phyloP scores from a whole-genome alignment of 495 filamentous ascomycete genomes.

The Talaromyces liani region DNA sequence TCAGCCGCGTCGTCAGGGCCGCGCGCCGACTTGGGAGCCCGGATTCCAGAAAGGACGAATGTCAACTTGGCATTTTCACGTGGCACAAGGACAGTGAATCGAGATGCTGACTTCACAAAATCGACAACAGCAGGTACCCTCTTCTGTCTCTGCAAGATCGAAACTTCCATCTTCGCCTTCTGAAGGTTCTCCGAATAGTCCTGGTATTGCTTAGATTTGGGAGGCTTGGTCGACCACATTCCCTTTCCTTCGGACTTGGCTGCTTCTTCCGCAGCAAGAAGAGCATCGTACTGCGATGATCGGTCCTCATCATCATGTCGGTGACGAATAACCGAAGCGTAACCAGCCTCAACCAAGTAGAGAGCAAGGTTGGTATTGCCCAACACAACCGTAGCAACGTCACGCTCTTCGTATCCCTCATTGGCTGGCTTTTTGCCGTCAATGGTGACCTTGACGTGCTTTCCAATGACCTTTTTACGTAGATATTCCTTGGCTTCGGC shows the following conservation, averaged over 20 bases:
- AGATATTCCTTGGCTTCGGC: constrained; percentile 95
- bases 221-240: constrained; percentile 84
- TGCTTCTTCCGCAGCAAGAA: constrained; percentile 80
- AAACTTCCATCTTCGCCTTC: constrained; percentile 89
- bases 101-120: constrained; percentile 91
- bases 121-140: constrained; percentile 93
- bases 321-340: constrained; percentile 88
- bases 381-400: constrained; percentile 79
- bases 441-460: constrained; percentile 79
- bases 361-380: constrained; percentile 84
- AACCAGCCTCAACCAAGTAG: constrained; percentile 81
- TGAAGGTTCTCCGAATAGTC: constrained; percentile 90
- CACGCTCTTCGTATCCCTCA: constrained; percentile 88
- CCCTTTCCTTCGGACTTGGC: constrained; percentile 83
- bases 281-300: constrained; percentile 86
- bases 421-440: constrained; percentile 87
- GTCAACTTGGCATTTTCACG: constrained; percentile 92
- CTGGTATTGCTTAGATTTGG: constrained; percentile 68
- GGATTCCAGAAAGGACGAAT: constrained; percentile 89
- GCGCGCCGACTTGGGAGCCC: constrained; percentile 81
- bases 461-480: constrained; percentile 89
- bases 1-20: constrained; percentile 75
- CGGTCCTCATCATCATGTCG: constrained; percentile 87
- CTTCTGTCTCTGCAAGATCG: constrained; percentile 78
- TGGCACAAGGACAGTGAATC: constrained; percentile 88